Conservation (phyloP, 2,329 filamentous ascomycete species). For the Microsporum audouinii region DNA sequence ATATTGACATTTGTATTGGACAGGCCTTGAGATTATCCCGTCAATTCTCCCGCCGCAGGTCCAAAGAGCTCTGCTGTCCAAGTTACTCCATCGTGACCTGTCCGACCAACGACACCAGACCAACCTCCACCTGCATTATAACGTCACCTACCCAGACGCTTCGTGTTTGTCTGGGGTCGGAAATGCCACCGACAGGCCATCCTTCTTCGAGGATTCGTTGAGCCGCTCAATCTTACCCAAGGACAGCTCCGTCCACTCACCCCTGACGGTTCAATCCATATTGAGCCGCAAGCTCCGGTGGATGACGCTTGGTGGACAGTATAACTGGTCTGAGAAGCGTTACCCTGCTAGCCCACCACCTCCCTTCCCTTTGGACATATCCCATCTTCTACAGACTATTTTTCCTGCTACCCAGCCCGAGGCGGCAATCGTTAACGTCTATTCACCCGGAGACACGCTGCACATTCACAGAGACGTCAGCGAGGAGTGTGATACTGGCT, state of each 20-base stretch:
- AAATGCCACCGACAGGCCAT: conserved; percentile 13
- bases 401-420: conserved; percentile 72
- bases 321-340: conserved; percentile 82
- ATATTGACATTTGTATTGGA: not conserved
- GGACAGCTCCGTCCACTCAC: conserved; percentile 61
- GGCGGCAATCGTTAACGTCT: conserved; percentile 89
- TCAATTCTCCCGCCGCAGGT: conserved; percentile 56
- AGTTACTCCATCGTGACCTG: conserved; percentile 67
- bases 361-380: conserved; percentile 62
- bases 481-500: conserved; percentile 63
- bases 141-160: conserved; percentile 49
- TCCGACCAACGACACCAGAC: conserved; percentile 64
- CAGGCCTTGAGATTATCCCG: conserved; percentile 71
- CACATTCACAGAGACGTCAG: conserved; percentile 91
- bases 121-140: conserved; percentile 78
- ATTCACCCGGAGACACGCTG: conserved; percentile 79
- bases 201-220: conserved; percentile 46
- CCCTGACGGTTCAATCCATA: conserved; percentile 57
- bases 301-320: conserved; percentile 90
- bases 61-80: conserved; percentile 59
- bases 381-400: conserved; percentile 51
- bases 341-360: conserved; percentile 63
- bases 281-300: conserved; percentile 76
- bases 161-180: conserved; percentile 26
- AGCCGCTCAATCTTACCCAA: conserved; percentile 43